Conservation (phyloP, 768 basidiomycete species). For the Naematelia aurantialba region DNA sequence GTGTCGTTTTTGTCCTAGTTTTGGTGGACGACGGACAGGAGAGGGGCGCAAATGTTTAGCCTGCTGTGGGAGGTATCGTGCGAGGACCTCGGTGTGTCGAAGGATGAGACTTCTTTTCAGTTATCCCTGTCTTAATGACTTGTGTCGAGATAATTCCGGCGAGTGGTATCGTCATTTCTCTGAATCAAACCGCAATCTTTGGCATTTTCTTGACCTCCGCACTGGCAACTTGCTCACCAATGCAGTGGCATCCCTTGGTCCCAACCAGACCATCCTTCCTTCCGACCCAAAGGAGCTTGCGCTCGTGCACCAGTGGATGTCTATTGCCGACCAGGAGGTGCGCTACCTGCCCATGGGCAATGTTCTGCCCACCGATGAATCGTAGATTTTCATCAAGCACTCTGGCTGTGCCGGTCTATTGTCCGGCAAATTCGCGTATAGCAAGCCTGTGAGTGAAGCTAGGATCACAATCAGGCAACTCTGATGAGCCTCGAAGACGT, state of each 20-base stretch:
- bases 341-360: slow-evolving; percentile 13
- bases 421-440: slow-evolving; percentile 59
- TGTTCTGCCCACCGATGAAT: slow-evolving; percentile 5
- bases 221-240: background rate
- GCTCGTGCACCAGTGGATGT: slow-evolving; percentile 78
- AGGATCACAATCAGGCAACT: background rate
- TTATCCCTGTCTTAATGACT: slow-evolving; percentile 69
- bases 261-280: slow-evolving; percentile 76
- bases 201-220: background rate
- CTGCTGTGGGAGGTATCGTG: too few relatives aligned
- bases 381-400: slow-evolving; percentile 50
- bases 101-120: slow-evolving; percentile 58
- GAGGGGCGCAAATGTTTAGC: background rate
- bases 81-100: too few relatives aligned
- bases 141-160: slow-evolving; percentile 58
- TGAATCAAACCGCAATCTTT: slow-evolving; percentile 22
- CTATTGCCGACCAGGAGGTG: slow-evolving; percentile 69
- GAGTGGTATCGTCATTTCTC: slow-evolving; percentile 52
- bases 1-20: slow-evolving; percentile 50
- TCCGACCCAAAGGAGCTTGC: slow-evolving; percentile 64
- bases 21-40: background rate
- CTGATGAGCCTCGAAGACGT: slow-evolving; percentile 28
- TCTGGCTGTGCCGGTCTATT: slow-evolving; percentile 56
- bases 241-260: slow-evolving; percentile 69
- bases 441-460: slow-evolving; percentile 58